Percentiles rank a stretch among this genome's conserved stretches.
Evolutionary conservation across 169 alveolate genomes (phyloP).

Genomic region (Plasmodium fragile): DNA sequence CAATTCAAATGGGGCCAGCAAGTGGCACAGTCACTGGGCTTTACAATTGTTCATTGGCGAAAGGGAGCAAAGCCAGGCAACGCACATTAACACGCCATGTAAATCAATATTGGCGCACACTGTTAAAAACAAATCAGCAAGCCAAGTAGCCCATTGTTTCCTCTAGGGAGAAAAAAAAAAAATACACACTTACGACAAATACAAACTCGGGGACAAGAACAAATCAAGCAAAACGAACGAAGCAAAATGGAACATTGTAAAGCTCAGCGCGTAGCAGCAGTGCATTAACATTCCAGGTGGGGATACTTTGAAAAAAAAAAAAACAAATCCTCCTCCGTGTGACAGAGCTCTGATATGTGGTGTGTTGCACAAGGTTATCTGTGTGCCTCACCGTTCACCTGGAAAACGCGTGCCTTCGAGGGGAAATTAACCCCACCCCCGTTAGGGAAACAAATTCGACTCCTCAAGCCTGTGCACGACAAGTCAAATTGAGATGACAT

Average conservation of each 20-base stretch:
- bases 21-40: neutral
- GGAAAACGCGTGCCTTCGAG: neutral
- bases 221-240: neutral
- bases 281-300: neutral
- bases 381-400: neutral
- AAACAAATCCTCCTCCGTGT: neutral
- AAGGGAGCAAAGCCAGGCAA: neutral
- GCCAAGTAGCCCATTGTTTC: neutral
- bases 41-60: neutral
- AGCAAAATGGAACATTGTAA: neutral
- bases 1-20: neutral
- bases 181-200: neutral
- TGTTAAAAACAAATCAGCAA: neutral
- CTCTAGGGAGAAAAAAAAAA: neutral
- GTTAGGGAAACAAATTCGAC: neutral
- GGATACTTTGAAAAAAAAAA: neutral
- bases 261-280: neutral
- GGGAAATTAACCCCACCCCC: neutral
- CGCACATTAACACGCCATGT: neutral
- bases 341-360: neutral
- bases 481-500: neutral
- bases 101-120: neutral
- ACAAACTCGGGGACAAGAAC: neutral
- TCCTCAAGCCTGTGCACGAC: neutral
- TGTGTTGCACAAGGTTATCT: neutral